Evolutionary conservation across 2,329 filamentous ascomycete genomes (phyloP).

Genomic region (Westerdykella sp.): DNA sequence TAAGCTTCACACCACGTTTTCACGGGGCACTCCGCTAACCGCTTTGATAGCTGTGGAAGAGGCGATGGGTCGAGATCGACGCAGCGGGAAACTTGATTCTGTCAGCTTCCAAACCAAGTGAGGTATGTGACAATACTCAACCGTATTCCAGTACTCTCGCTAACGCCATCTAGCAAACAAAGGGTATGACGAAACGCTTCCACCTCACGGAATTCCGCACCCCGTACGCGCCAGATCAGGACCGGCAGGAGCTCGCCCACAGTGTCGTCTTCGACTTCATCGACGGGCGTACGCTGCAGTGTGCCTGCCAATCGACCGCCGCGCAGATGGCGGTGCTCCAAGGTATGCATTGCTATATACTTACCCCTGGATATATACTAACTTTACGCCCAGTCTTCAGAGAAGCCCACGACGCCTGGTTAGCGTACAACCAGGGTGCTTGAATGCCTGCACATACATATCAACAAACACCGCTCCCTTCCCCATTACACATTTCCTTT

Average conservation of each 20-base stretch:
- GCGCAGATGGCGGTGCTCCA: slow-evolving; percentile 34
- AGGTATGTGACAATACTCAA: slow-evolving; percentile 19
- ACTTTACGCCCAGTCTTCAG: slow-evolving; percentile 22
- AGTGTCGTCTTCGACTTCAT: slow-evolving; percentile 62
- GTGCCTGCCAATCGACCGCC: slow-evolving; percentile 42
- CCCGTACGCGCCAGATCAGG: slow-evolving; percentile 80
- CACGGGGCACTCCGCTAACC: slow-evolving; percentile 5
- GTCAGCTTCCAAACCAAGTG: slow-evolving; percentile 60
- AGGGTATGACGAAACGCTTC: slow-evolving; percentile 67
- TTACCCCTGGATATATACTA: slow-evolving; percentile 4
- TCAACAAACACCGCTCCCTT: neutral
- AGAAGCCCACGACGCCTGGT: slow-evolving; percentile 36
- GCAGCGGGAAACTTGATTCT: slow-evolving; percentile 77
- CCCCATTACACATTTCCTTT: neutral
- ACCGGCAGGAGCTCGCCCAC: slow-evolving; percentile 86
- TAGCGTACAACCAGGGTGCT: slow-evolving; percentile 24
- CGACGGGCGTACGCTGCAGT: slow-evolving; percentile 57
- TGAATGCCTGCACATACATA: neutral
- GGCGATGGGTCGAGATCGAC: slow-evolving; percentile 80
- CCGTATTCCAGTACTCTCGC: slow-evolving; percentile 5
- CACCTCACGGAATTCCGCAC: slow-evolving; percentile 76
- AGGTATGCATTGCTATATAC: slow-evolving; percentile 14
- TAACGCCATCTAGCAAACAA: slow-evolving; percentile 31
- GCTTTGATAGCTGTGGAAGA: slow-evolving; percentile 69
- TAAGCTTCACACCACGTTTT: slow-evolving; percentile 21